Evolutionary conservation across 306 rosid species (phyloP).

Genomic region (Canavalia gladiata): DNA sequence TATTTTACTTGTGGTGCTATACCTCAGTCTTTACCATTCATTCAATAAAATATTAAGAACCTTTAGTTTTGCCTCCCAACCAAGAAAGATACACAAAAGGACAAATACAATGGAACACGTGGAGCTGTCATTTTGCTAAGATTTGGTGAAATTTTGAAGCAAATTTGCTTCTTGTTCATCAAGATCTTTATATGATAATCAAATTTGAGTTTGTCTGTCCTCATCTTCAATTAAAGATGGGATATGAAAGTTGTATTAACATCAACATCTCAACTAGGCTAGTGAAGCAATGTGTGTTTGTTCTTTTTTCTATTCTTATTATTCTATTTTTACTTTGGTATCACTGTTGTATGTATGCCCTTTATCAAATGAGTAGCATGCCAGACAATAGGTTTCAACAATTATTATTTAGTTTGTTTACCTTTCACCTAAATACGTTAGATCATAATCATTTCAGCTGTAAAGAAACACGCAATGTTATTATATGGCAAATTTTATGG

Average conservation of each 20-base stretch:
- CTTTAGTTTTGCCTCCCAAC: constrained; percentile 71
- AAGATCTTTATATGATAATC: constrained; percentile 51
- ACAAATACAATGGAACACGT: constrained; percentile 48
- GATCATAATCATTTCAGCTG: constrained; percentile 34
- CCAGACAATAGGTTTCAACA: constrained; percentile 22
- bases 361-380: background rate
- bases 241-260: constrained; percentile 41
- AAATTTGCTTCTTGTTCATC: constrained; percentile 50
- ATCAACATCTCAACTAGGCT: constrained; percentile 53
- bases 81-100: constrained; percentile 62
- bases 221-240: constrained; percentile 17
- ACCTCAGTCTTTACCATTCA: constrained; percentile 73
- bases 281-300: constrained; percentile 19
- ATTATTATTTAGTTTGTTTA: constrained; percentile 17
- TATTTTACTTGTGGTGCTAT: constrained; percentile 66
- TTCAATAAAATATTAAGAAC: constrained; percentile 52
- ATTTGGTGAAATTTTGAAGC: constrained; percentile 63
- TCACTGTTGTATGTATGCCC: constrained; percentile 39
- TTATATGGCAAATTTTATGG: constrained; percentile 19
- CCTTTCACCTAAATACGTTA: constrained; percentile 38
- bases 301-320: background rate
- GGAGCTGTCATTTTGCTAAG: constrained; percentile 58
- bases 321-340: constrained; percentile 44
- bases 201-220: constrained; percentile 58
- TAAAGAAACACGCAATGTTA: constrained; percentile 4